Conservation (phyloP, 768 basidiomycete genomes). For the Leucocoprinus leucothites region DNA sequence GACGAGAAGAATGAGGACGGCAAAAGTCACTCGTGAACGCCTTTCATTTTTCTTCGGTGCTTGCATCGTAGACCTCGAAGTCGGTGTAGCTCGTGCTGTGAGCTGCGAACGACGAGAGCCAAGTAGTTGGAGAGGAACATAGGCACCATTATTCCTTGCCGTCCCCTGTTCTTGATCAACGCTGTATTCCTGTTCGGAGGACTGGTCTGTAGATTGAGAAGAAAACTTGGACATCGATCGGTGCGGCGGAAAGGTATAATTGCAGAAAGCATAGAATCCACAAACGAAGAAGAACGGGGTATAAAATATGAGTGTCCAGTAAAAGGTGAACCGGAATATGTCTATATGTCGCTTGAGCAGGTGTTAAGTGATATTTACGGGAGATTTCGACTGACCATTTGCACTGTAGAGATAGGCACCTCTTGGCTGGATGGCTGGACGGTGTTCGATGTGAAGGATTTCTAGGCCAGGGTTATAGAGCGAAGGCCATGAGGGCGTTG, state of each 20-base stretch:
- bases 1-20: constrained; percentile 40
- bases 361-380: neutral
- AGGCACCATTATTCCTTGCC: constrained; percentile 6
- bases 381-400: constrained; percentile 24
- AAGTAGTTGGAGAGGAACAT: constrained; percentile 14
- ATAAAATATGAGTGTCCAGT: constrained; percentile 51
- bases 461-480: constrained; percentile 51
- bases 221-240: constrained; percentile 7
- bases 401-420: constrained; percentile 41
- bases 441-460: constrained; percentile 39
- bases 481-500: constrained; percentile 43
- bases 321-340: constrained; percentile 50
- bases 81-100: constrained; percentile 13
- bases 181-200: neutral
- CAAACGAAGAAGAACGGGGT: constrained; percentile 47
- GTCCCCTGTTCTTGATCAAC: neutral
- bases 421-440: constrained; percentile 34
- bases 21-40: constrained; percentile 44
- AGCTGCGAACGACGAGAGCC: constrained; percentile 4
- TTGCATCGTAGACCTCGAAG: constrained; percentile 14
- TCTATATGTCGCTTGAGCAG: constrained; percentile 26
- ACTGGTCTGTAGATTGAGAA: neutral
- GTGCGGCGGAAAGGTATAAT: constrained; percentile 44
- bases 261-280: constrained; percentile 49
- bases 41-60: constrained; percentile 32